Conservation (phyloP, 352 stramenopile genomes). For the Pythium periplocum region DNA sequence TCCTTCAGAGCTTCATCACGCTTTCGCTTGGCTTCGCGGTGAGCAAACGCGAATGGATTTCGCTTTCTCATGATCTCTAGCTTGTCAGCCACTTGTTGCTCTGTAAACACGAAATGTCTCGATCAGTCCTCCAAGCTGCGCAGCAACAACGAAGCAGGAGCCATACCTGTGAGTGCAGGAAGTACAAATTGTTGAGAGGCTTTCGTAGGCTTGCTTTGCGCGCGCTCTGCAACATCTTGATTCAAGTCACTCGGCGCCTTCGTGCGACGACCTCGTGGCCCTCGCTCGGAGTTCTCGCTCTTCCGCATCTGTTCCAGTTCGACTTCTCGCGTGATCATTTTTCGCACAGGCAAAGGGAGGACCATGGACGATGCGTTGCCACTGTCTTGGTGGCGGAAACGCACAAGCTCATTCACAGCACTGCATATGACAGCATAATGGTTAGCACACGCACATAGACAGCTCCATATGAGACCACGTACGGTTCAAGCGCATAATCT, state of each 20-base stretch:
- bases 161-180: conserved; percentile 47
- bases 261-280: conserved; percentile 1
- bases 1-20: conserved; percentile 30
- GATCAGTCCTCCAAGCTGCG: background rate
- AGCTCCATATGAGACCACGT: conserved; percentile 15
- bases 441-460: background rate
- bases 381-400: conserved; percentile 39
- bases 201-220: conserved; percentile 9
- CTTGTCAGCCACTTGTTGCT: conserved; percentile 54
- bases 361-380: conserved; percentile 17
- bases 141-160: background rate
- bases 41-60: conserved; percentile 77
- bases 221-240: no score
- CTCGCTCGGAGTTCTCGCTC: conserved; percentile 31
- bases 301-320: conserved; percentile 77
- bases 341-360: conserved; percentile 56
- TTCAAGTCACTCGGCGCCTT: background rate
- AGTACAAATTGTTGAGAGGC: conserved; percentile 35
- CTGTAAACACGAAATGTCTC: conserved; percentile 18
- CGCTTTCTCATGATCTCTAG: conserved; percentile 55
- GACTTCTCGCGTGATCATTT: conserved; percentile 78
- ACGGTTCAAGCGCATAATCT: conserved; percentile 76
- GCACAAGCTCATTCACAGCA: conserved; percentile 60
- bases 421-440: conserved; percentile 19
- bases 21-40: conserved; percentile 79